These are phyloP conservation scores for Ambrosia hybrid DNA, from an alignment of 140 eudicot genomes.

Conservation along the genomic window DNA sequence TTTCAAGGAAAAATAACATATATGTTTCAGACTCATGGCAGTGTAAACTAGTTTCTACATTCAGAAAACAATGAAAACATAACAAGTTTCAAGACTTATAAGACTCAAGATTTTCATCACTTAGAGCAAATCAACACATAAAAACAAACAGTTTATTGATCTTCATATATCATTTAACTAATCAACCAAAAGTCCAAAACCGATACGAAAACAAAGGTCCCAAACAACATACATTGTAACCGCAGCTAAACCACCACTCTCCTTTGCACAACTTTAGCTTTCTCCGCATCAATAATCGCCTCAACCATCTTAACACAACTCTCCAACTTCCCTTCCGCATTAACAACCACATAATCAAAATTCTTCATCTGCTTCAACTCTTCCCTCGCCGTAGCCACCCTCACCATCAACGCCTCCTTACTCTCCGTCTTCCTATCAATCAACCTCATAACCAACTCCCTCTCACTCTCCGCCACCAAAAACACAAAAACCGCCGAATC, in stretches of 20 bases:
- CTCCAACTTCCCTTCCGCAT: slow-evolving; percentile 78
- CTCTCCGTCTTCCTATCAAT: slow-evolving; percentile 84
- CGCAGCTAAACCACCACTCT: slow-evolving; percentile 39
- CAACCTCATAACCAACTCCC: slow-evolving; percentile 76
- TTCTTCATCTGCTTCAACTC: slow-evolving; percentile 68
- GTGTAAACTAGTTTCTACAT: not conserved
- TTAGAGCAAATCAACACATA: slow-evolving; percentile 7
- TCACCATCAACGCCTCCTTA: slow-evolving; percentile 70
- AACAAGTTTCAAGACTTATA: not conserved
- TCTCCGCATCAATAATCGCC: slow-evolving; percentile 87
- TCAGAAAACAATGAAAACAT: not conserved
- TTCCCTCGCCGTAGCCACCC: slow-evolving; percentile 81
- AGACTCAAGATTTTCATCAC: no score
- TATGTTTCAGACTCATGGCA: not conserved
- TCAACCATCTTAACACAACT: slow-evolving; percentile 62
- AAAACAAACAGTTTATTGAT: not conserved
- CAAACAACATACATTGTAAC: not conserved
- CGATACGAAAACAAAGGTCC: not conserved
- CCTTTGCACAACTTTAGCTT: slow-evolving; percentile 72
- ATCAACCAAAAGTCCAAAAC: slow-evolving; percentile 14
- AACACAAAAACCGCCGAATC: slow-evolving; percentile 71
- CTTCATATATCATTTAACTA: not conserved
- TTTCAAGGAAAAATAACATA: not conserved
- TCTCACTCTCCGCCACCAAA: slow-evolving; percentile 83
- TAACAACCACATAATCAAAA: slow-evolving; percentile 95